These are phyloP conservation scores for Pholiota microspora DNA, from an alignment of 768 basidiomycete species.

Conservation along the genomic window DNA sequence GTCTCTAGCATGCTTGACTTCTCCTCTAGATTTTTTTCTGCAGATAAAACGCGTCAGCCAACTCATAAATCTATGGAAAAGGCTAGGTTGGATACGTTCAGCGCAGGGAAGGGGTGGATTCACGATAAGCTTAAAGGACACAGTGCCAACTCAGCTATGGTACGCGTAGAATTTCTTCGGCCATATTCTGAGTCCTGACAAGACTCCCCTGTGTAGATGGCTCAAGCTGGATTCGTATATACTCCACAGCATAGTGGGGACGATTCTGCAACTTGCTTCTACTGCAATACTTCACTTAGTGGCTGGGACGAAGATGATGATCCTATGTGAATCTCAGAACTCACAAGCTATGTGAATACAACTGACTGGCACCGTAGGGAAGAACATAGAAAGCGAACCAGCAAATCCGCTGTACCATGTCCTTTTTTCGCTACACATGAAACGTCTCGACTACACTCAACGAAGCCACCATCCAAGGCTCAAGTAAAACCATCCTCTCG, in stretches of 20 bases:
- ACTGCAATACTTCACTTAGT: constrained; percentile 75
- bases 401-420: constrained; percentile 42
- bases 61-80: constrained; percentile 67
- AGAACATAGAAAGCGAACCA: constrained; percentile 70
- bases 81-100: constrained; percentile 68
- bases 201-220: constrained; percentile 62
- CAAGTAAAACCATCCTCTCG: constrained; percentile 30
- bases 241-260: constrained; percentile 66
- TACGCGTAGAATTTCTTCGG: constrained; percentile 19
- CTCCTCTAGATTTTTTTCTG: constrained; percentile 52
- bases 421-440: constrained; percentile 35
- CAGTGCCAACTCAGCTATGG: constrained; percentile 72
- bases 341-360: not conserved
- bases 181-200: not conserved
- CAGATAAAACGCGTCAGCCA: constrained; percentile 62
- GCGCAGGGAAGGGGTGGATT: constrained; percentile 55
- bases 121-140: constrained; percentile 64
- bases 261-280: constrained; percentile 84
- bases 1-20: not conserved
- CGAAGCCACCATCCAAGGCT: constrained; percentile 30
- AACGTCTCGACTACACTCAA: constrained; percentile 12
- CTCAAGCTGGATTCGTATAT: constrained; percentile 84
- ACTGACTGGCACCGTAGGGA: constrained; percentile 39
- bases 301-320: constrained; percentile 90
- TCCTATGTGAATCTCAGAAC: constrained; percentile 60